Evolutionary conservation across 257 asterid species (phyloP), one percentile per base, ranked within the genome.

Genomic region (Solanum peruvianum): DNA sequence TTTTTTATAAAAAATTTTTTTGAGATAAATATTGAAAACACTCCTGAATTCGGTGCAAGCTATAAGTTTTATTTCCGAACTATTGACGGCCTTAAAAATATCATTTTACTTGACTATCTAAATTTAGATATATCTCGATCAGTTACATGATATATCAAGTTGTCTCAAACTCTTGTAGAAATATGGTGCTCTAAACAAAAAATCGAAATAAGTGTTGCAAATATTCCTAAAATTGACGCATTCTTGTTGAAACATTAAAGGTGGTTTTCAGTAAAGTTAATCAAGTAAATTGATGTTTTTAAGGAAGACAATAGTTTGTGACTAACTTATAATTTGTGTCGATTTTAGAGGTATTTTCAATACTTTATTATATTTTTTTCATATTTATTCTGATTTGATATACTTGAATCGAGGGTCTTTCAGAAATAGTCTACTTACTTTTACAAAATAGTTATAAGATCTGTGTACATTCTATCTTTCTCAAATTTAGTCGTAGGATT

Each of bases 11-110:
- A 56, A 56, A 18, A 18, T 18, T 56, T 18, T 56, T 56, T 56
- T 2, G 11, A 18, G n/a, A 56, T 1, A 56, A 56, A 0, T 56
- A 18, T 2, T 56, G 0, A 56, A 18, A 56, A 7, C 64, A 18
- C 0, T 56, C 2, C 0, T 56, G 3, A 56, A 56, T 1, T 56
- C 0, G 64, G n/a, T 1, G n/a, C n/a, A 56, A 18, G 0, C 2
- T 2, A 20, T 56, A 6, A 56, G 4, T 18, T 56, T 56, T 1
- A 20, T 56, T 3, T 1, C 1, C 2, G 2, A 56, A 56, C 10
- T 56, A 56, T 56, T 56, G n/a, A 56, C 64, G 8, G 1, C 11
- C n/a, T 56, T 52, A 52, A 52, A 52, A 3, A 16, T 18, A 52
- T 9, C 20, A 1, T 52, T 21, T 1, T 52, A 52, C n/a, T 52